Evolutionary conservation across 306 rosid species (phyloP).

Genomic region (Ceratonia siliqua): DNA sequence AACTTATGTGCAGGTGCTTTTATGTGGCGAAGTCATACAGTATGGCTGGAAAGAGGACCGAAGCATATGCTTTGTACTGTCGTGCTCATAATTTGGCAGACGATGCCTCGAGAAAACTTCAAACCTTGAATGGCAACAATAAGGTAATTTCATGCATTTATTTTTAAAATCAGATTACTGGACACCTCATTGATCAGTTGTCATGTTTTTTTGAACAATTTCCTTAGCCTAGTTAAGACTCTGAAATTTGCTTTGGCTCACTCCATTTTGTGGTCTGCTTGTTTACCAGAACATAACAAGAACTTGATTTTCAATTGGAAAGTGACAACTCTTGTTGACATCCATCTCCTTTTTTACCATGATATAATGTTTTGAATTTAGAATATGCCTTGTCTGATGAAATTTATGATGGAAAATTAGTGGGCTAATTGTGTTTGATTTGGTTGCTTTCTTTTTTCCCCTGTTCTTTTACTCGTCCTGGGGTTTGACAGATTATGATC

Average conservation of each 20-base stretch:
- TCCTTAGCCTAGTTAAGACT: slow-evolving; percentile 6
- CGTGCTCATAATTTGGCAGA: slow-evolving; percentile 64
- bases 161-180: not conserved
- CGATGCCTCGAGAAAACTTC: slow-evolving; percentile 44
- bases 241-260: slow-evolving; percentile 19
- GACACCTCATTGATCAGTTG: not conserved
- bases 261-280: not conserved
- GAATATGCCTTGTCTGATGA: slow-evolving; percentile 16
- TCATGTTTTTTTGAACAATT: not conserved
- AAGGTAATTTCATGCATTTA: slow-evolving; percentile 35
- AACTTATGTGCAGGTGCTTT: slow-evolving; percentile 72
- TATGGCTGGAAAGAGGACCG: slow-evolving; percentile 87
- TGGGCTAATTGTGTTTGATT: slow-evolving; percentile 13
- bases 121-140: slow-evolving; percentile 35
- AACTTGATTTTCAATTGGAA: not conserved
- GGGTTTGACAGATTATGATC: slow-evolving; percentile 44
- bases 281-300: not conserved
- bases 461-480: slow-evolving; percentile 1
- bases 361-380: not conserved
- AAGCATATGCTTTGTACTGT: slow-evolving; percentile 79
- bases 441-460: slow-evolving; percentile 1
- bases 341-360: not conserved
- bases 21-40: slow-evolving; percentile 90
- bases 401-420: not conserved
- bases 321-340: not conserved